These are phyloP conservation scores for Aspergillus carbonarius DNA, from an alignment of 2,329 filamentous ascomycete genomes.

Conservation along the genomic window DNA sequence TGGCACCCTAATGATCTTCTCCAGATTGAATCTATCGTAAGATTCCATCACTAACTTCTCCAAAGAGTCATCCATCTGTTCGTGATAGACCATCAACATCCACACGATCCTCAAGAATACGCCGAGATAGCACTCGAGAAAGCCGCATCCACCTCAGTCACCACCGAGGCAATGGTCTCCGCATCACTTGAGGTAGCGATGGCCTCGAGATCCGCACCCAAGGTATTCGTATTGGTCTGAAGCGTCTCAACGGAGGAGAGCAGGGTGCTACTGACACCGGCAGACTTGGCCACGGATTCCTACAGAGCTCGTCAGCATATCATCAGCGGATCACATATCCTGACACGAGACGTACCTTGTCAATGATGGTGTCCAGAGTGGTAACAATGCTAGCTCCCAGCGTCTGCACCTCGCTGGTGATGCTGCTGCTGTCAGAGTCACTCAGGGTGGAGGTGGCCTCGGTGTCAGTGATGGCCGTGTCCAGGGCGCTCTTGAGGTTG, in stretches of 20 bases:
- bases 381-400: background rate
- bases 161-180: background rate
- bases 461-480: background rate
- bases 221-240: background rate
- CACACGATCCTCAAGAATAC: background rate
- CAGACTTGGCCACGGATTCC: background rate
- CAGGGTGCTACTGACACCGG: background rate
- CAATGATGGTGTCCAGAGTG: background rate
- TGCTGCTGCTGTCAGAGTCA: background rate
- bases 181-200: background rate
- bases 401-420: background rate
- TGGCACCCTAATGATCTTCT: too few relatives aligned
- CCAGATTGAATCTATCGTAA: too few relatives aligned
- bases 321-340: background rate
- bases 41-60: too few relatives aligned
- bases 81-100: too few relatives aligned
- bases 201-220: background rate
- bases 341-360: background rate
- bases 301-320: background rate
- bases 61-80: too few relatives aligned
- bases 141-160: background rate
- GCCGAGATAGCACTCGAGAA: conserved; percentile 1
- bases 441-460: background rate
- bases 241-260: background rate
- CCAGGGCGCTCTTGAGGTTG: background rate